Evolutionary conservation across 176 grass and related monocot species (phyloP).

Genomic region (Cenchrus americanus): DNA sequence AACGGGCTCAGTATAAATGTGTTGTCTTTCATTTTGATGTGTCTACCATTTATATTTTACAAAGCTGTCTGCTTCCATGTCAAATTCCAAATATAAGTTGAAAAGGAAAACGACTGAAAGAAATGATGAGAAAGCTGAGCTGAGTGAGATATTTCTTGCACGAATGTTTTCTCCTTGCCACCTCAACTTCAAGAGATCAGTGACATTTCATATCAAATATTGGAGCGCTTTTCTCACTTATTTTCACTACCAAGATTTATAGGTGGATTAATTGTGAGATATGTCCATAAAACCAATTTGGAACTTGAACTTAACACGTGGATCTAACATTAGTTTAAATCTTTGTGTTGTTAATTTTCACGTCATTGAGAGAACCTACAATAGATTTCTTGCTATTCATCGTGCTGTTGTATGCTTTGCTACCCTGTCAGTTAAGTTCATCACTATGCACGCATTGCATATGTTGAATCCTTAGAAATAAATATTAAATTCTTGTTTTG

Average conservation of each 20-base stretch:
- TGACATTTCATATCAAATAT: not conserved
- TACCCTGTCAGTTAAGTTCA: not conserved
- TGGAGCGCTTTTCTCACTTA: constrained; percentile 1
- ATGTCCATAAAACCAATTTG: not conserved
- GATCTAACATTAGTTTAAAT: too few relatives aligned
- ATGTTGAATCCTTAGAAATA: not conserved
- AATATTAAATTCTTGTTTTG: not conserved
- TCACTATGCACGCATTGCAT: not conserved
- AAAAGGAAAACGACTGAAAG: not conserved
- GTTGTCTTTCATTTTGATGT: not conserved
- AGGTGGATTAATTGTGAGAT: not conserved
- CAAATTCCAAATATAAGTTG: not conserved
- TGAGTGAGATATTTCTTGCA: not conserved
- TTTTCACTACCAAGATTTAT: not conserved
- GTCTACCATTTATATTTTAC: not conserved
- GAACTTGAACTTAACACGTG: not conserved
- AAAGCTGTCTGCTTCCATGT: not conserved
- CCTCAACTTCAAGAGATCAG: not conserved
- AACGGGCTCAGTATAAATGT: not conserved
- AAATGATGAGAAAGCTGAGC: not conserved
- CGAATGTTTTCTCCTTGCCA: not conserved
- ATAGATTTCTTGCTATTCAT: not conserved
- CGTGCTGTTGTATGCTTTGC: not conserved
- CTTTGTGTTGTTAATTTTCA: not conserved
- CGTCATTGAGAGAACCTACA: not conserved